These are phyloP conservation scores for Ogataea methanolica DNA, from an alignment of 805 yeast species.

Conservation along the genomic window DNA sequence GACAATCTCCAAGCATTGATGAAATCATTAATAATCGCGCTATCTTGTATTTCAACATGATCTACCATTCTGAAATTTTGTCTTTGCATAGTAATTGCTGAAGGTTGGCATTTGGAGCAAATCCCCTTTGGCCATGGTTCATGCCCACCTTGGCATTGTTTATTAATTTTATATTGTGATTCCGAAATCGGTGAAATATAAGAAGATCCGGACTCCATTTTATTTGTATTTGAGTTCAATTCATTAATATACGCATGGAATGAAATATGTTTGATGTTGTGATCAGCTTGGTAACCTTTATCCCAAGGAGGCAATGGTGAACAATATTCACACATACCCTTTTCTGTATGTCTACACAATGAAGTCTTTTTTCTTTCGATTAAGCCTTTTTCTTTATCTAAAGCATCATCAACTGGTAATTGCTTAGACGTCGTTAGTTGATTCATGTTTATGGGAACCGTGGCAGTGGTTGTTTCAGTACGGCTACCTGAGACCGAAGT, in stretches of 20 bases:
- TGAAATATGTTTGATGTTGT: slow-evolving; percentile 82
- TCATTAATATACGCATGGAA: slow-evolving; percentile 80
- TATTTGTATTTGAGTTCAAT: slow-evolving; percentile 61
- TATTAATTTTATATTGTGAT: slow-evolving; percentile 61
- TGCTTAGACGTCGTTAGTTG: slow-evolving; percentile 33
- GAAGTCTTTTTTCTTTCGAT: slow-evolving; percentile 57
- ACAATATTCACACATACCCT: slow-evolving; percentile 98
- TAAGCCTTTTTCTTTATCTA: slow-evolving; percentile 67
- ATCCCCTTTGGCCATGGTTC: slow-evolving; percentile 93
- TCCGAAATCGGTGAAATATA: slow-evolving; percentile 78
- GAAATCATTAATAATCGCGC: slow-evolving; percentile 70
- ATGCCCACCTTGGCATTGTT: slow-evolving; percentile 73
- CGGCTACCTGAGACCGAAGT: slow-evolving; percentile 5
- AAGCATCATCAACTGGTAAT: slow-evolving; percentile 57
- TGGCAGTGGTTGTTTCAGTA: slow-evolving; percentile 2
- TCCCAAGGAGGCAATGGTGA: slow-evolving; percentile 97
- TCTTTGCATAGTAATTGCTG: slow-evolving; percentile 87
- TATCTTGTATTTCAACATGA: slow-evolving; percentile 85
- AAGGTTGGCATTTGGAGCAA: slow-evolving; percentile 95
- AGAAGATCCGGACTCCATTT: slow-evolving; percentile 52
- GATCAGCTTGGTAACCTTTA: slow-evolving; percentile 61
- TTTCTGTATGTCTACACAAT: slow-evolving; percentile 82
- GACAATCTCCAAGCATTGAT: slow-evolving; percentile 89
- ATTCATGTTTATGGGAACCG: slow-evolving; percentile 7
- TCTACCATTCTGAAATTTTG: slow-evolving; percentile 95